Base-by-base conservation (phyloP, 2,329 filamentous ascomycete genomes). In the Talaromyces funiculosus region DNA sequence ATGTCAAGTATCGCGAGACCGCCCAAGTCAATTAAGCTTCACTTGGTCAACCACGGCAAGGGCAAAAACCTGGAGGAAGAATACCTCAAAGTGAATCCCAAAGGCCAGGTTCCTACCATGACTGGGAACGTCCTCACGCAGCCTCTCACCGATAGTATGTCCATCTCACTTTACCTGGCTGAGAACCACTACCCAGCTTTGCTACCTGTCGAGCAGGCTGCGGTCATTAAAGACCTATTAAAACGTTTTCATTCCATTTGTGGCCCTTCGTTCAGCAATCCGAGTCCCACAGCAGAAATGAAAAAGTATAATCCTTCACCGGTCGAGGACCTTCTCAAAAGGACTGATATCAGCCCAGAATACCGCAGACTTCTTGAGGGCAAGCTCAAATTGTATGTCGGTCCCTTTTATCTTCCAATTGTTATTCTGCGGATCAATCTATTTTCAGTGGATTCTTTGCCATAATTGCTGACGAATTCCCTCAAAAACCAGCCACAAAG, bases 281-380 rank as follows among this genome's bases (percentile, higher is more conserved):
- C 42, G 31, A 61, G 53, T 7, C 59, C 59, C 10, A 49, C 53
- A 18, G 22, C 33, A 10, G 53, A 40, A 53, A 49, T 61, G 59
- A 42, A 7, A 7, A 4, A 57, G 35, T 43, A 61, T 29, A 57
- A 61, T 5, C 59, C 53, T 29, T 61, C 59, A 29, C 59, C 59
- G 3, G 59, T 49, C 2, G 53, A 61, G 22, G 42, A 33, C 24
- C n/a, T 61, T 20, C 53, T 61, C 9, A 57, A 61, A 43, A n/a
- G 42, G 42, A 57, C 59, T 22, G 59, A 57, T 49, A 45, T 61
- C 33, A 61, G 59, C n/a, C 53, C 59, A 16, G 59, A 38, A 40
- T 61, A 61, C 18, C 59, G 59, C 26, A 45, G 20, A 22, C 40
- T 43, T n/a, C 59, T 61, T 33, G 59, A 61, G 22, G 31, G 31